A percentile compares a stretch with the other conserved stretches of the same genome.
These are phyloP conservation scores for Stephania yunnanensis DNA, from an alignment of 164 flowering plant genomes.

Conservation along the genomic window DNA sequence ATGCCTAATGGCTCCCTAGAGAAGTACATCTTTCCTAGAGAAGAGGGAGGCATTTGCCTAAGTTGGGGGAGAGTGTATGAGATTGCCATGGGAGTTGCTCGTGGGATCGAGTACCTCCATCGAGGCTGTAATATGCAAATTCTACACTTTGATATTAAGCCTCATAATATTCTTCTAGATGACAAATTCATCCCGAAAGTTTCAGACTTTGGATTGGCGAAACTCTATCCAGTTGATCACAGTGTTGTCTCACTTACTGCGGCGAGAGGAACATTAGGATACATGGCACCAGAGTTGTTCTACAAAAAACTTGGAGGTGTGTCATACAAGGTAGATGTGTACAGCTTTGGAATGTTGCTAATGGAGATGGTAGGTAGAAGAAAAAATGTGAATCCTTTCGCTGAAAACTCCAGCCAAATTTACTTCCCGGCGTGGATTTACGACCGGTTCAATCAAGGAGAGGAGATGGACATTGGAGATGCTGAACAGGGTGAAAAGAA, in stretches of 20 bases:
- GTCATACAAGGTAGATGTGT: conserved; percentile 10
- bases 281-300: conserved; percentile 8
- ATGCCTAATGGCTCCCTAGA: conserved; percentile 17
- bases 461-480: conserved; percentile 12
- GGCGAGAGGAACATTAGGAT: conserved; percentile 17
- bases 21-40: not conserved
- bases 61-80: conserved; percentile 3
- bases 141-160: conserved; percentile 29
- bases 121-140: conserved; percentile 6
- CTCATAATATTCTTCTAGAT: conserved; percentile 12
- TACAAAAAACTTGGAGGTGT: conserved; percentile 10
- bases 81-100: conserved; percentile 14
- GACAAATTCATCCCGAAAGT: conserved; percentile 15
- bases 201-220: conserved; percentile 25
- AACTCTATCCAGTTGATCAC: conserved; percentile 7
- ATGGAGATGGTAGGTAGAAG: too few relatives aligned
- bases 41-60: not conserved
- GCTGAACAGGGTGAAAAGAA: not conserved
- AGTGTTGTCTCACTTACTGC: conserved; percentile 10
- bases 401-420: too few relatives aligned
- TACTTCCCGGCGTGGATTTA: conserved; percentile 6
- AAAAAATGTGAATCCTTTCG: too few relatives aligned
- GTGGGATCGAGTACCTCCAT: conserved; percentile 9
- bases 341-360: not conserved
- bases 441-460: conserved; percentile 11